A percentile compares a stretch with the other conserved stretches of the same genome.
phyloP scores from a whole-genome alignment of 331 rosid species.

The Acacia concinna region DNA sequence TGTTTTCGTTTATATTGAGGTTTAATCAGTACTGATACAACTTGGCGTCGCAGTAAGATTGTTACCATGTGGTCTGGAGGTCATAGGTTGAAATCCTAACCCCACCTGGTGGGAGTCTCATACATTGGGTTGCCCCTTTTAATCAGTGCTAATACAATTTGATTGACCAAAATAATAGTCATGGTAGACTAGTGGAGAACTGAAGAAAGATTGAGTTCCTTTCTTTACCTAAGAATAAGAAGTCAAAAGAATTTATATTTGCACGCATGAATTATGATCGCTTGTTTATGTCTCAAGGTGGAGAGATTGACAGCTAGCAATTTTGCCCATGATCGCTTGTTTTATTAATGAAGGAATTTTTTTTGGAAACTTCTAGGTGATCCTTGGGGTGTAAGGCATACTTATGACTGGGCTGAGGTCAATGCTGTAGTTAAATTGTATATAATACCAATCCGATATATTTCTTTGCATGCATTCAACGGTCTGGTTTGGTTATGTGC shows the following conservation, averaged over 20 bases:
- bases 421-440: background rate
- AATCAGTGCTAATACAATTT: background rate
- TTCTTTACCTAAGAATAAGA: too few species aligned
- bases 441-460: background rate
- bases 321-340: too few species aligned
- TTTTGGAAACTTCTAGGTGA: too few species aligned
- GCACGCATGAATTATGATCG: background rate
- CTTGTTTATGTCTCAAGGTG: background rate
- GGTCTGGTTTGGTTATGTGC: background rate
- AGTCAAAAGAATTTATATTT: too few species aligned
- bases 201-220: background rate
- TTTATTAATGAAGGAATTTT: background rate
- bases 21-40: background rate
- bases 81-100: too few species aligned
- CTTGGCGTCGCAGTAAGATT: too few species aligned
- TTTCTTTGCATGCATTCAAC: background rate
- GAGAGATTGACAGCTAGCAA: background rate
- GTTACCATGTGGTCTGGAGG: too few species aligned
- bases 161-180: background rate
- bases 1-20: background rate
- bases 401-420: background rate
- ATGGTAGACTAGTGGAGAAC: background rate
- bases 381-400: background rate
- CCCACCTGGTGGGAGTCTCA: too few species aligned
- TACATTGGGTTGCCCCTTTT: too few species aligned